Evolutionary conservation across 2,329 filamentous ascomycete genomes (phyloP).

Genomic region (Lachnellula arida): DNA sequence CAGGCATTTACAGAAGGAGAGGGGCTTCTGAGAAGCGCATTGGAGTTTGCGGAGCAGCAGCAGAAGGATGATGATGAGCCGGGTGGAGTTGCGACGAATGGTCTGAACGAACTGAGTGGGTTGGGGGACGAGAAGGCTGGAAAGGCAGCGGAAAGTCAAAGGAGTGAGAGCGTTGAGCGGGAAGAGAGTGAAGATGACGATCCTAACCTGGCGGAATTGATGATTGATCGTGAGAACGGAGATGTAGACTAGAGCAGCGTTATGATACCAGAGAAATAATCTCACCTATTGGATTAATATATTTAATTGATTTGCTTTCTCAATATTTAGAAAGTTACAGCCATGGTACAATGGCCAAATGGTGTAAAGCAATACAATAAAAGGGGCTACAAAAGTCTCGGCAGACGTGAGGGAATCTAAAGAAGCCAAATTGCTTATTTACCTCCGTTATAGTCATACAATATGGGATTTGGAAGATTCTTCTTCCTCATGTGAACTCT

Average conservation of each 20-base stretch:
- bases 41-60: constrained; percentile 20
- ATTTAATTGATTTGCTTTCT: too few species aligned
- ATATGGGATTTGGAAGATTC: too few species aligned
- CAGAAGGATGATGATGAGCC: constrained; percentile 1
- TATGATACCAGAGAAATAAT: constrained; percentile 6
- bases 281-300: neutral
- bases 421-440: too few species aligned
- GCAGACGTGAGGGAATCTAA: too few species aligned
- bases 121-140: neutral
- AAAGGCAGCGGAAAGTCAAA: neutral
- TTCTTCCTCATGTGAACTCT: too few species aligned
- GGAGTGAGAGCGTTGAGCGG: constrained; percentile 6
- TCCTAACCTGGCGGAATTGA: constrained; percentile 23
- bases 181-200: constrained; percentile 25
- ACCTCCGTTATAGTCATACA: too few species aligned
- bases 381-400: too few species aligned
- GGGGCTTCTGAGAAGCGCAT: constrained; percentile 44
- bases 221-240: constrained; percentile 19
- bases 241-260: neutral
- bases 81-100: constrained; percentile 3
- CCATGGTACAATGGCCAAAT: too few species aligned
- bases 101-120: constrained; percentile 6
- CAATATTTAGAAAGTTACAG: too few species aligned
- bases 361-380: too few species aligned
- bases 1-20: constrained; percentile 61